Percentiles rank a stretch among this genome's conserved stretches.
Evolutionary conservation across 1,284 basidiomycete species (phyloP).

Genomic region (Blastosporella zonata): DNA sequence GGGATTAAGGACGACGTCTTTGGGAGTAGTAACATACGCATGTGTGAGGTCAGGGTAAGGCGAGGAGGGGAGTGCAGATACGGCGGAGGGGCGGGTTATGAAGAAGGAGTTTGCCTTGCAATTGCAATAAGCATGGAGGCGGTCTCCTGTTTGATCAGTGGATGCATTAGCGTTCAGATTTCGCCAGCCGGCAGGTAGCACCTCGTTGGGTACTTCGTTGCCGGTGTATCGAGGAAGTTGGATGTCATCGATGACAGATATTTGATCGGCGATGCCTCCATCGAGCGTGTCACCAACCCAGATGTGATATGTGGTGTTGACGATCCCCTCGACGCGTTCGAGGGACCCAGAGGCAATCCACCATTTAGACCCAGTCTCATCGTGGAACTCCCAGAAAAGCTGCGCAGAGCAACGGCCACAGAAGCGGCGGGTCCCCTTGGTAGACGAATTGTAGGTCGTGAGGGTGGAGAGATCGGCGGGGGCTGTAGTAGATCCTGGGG

Average conservation of each 20-base stretch:
- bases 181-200: constrained; percentile 26
- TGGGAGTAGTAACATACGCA: constrained; percentile 22
- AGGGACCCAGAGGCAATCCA: constrained; percentile 20
- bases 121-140: constrained; percentile 27
- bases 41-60: constrained; percentile 30
- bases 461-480: constrained; percentile 21
- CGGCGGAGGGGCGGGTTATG: constrained; percentile 28
- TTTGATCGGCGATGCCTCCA: constrained; percentile 23
- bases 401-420: constrained; percentile 25
- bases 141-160: background rate
- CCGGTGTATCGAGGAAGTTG: constrained; percentile 16
- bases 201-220: constrained; percentile 10
- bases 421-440: constrained; percentile 21
- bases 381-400: constrained; percentile 19
- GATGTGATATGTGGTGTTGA: constrained; percentile 19
- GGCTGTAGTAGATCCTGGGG: constrained; percentile 9
- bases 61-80: constrained; percentile 22
- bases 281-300: constrained; percentile 25
- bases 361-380: constrained; percentile 13
- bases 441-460: constrained; percentile 18
- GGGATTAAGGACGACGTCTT: constrained; percentile 24
- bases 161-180: background rate
- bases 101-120: constrained; percentile 27
- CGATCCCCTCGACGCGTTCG: constrained; percentile 21
- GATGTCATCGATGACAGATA: constrained; percentile 15